phyloP scores from a whole-genome alignment of 495 filamentous ascomycete genomes.

The Neurospora tetrasperma region DNA sequence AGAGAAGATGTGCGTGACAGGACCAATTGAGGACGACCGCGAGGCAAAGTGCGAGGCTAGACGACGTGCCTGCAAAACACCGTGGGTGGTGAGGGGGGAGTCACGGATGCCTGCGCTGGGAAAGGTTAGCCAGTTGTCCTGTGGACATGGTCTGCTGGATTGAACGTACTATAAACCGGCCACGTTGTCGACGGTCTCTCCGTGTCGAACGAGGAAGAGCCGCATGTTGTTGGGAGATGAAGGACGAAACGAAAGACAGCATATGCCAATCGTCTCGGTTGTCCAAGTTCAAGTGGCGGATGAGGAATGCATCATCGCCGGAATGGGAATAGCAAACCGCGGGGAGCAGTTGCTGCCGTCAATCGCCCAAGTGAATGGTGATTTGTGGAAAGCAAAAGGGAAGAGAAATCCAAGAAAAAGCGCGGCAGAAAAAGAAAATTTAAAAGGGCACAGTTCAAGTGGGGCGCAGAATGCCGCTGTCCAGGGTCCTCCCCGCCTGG shows the following conservation, averaged over 20 bases:
- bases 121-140: slow-evolving; percentile 9
- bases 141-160: not conserved
- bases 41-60: slow-evolving; percentile 50
- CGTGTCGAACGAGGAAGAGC: slow-evolving; percentile 73
- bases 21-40: slow-evolving; percentile 26
- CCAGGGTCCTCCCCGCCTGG: not conserved
- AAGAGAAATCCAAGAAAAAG: not conserved
- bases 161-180: slow-evolving; percentile 56
- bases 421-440: not conserved
- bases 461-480: not conserved
- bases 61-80: slow-evolving; percentile 60
- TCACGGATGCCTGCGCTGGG: slow-evolving; percentile 67
- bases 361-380: not conserved
- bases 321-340: not conserved
- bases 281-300: not conserved
- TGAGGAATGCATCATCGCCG: not conserved
- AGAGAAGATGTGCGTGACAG: slow-evolving; percentile 58
- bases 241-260: not conserved
- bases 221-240: slow-evolving; percentile 37
- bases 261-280: not conserved
- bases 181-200: slow-evolving; percentile 82
- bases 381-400: not conserved
- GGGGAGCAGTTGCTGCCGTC: not conserved
- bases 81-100: slow-evolving; percentile 73
- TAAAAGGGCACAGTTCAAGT: not conserved